Percentiles rank a stretch among this genome's conserved stretches.
Conservation (phyloP, 345 rosid genomes). For the Citrus reticulata region DNA sequence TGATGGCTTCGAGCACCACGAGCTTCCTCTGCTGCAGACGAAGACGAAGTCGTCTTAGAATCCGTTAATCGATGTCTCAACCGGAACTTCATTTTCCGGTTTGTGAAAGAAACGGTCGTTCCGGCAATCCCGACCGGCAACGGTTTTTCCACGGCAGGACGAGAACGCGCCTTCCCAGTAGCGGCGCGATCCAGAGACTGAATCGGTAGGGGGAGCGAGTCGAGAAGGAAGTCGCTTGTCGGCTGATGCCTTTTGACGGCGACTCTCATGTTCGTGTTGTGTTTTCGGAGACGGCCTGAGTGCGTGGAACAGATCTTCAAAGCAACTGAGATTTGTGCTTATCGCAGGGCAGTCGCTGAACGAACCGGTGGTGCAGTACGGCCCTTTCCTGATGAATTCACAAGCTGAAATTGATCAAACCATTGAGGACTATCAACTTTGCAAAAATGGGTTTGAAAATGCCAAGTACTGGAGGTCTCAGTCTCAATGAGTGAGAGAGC, state of each 20-base stretch:
- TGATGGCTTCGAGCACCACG: too few species aligned
- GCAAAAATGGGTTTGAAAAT: slow-evolving; percentile 86
- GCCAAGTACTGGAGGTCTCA: slow-evolving; percentile 77
- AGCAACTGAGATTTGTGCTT: slow-evolving; percentile 55
- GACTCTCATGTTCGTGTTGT: slow-evolving; percentile 24
- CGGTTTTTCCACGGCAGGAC: slow-evolving; percentile 25
- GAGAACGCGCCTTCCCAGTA: slow-evolving; percentile 19
- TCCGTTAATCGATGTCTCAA: slow-evolving; percentile 4
- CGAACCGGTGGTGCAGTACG: slow-evolving; percentile 85
- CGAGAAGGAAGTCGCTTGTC: slow-evolving; percentile 76
- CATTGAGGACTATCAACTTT: slow-evolving; percentile 66
- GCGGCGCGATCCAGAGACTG: slow-evolving; percentile 25
- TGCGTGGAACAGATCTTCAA: slow-evolving; percentile 66
- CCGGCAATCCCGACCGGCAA: slow-evolving; percentile 48
- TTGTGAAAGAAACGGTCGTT: slow-evolving; percentile 63
- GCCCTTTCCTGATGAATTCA: slow-evolving; percentile 96
- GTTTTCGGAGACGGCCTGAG: slow-evolving; percentile 65
- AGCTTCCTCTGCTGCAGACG: too few species aligned
- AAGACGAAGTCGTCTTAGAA: too few species aligned
- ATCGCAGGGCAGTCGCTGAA: slow-evolving; percentile 78
- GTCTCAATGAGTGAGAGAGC: not conserved
- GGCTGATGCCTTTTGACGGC: slow-evolving; percentile 79
- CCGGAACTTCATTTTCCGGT: slow-evolving; percentile 33
- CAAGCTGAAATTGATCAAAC: slow-evolving; percentile 82
- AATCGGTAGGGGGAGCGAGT: slow-evolving; percentile 64